These are phyloP conservation scores for Vigna mungo DNA, from an alignment of 306 rosid species.

Conservation along the genomic window DNA sequence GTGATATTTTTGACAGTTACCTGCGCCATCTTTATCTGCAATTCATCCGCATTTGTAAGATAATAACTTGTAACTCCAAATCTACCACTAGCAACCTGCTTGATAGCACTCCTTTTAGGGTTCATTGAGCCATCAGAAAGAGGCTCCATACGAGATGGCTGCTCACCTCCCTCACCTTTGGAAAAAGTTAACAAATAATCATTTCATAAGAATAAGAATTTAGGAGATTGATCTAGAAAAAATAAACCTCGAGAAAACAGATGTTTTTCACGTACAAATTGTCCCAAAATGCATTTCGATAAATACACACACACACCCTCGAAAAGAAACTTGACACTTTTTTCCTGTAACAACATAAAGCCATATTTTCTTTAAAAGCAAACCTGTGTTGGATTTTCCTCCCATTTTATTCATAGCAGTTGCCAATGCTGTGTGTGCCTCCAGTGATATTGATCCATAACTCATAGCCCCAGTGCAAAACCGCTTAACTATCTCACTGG, in stretches of 20 bases:
- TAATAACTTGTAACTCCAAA: constrained; percentile 24
- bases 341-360: background rate
- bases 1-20: constrained; percentile 2
- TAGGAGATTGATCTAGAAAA: background rate
- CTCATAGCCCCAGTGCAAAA: constrained; percentile 26
- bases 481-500: constrained; percentile 19
- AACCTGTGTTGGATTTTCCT: constrained; percentile 31
- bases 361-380: constrained; percentile 8
- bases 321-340: background rate
- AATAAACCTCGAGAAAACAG: background rate
- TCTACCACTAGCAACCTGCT: constrained; percentile 27
- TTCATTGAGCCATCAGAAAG: constrained; percentile 23
- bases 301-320: constrained; percentile 39
- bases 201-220: background rate
- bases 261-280: background rate
- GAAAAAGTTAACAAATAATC: background rate
- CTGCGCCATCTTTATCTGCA: constrained; percentile 33
- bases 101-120: constrained; percentile 20
- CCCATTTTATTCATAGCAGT: constrained; percentile 21
- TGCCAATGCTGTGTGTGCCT: constrained; percentile 23
- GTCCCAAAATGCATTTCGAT: background rate
- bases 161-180: constrained; percentile 28
- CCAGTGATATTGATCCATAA: constrained; percentile 24
- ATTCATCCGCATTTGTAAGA: constrained; percentile 14
- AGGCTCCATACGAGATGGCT: constrained; percentile 30